phyloP scores from a whole-genome alignment of 2,329 filamentous ascomycete species.

The Ceratocystis cacaofunesta region DNA sequence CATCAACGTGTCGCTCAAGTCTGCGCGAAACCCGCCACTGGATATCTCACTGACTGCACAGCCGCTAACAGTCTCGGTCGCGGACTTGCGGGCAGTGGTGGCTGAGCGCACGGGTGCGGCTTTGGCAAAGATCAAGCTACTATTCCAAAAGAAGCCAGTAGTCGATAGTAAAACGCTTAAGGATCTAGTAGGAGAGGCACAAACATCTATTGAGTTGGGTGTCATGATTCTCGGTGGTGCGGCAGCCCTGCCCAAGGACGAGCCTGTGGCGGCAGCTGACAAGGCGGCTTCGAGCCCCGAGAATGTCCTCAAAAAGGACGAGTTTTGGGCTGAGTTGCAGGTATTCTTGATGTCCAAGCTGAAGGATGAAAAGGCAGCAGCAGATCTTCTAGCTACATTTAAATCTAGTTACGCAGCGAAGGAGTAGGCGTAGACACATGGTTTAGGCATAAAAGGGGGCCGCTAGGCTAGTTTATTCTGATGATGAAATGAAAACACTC shows the following conservation, averaged over 20 bases:
- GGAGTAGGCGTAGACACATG: conserved; percentile 18
- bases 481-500: background rate
- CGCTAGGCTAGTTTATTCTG: background rate
- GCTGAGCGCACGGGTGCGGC: conserved; percentile 46
- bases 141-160: conserved; percentile 78
- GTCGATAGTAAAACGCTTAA: conserved; percentile 61
- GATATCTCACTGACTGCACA: conserved; percentile 51
- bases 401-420: conserved; percentile 51
- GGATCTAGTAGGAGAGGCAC: conserved; percentile 46
- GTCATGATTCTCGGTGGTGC: conserved; percentile 77
- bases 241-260: conserved; percentile 26
- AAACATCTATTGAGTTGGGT: conserved; percentile 53
- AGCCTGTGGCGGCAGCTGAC: conserved; percentile 24
- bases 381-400: conserved; percentile 52
- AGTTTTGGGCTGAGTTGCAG: conserved; percentile 77
- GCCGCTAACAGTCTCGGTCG: conserved; percentile 54
- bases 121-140: conserved; percentile 67
- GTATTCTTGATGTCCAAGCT: conserved; percentile 68
- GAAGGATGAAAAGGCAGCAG: conserved; percentile 52
- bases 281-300: conserved; percentile 26
- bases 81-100: conserved; percentile 62
- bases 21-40: conserved; percentile 59
- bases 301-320: conserved; percentile 48
- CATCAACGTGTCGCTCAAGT: conserved; percentile 51
- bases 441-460: background rate